Percentiles rank a stretch among this genome's conserved stretches.
Conservation (phyloP, 2,329 filamentous ascomycete genomes). For the Aureobasidium sp. region DNA sequence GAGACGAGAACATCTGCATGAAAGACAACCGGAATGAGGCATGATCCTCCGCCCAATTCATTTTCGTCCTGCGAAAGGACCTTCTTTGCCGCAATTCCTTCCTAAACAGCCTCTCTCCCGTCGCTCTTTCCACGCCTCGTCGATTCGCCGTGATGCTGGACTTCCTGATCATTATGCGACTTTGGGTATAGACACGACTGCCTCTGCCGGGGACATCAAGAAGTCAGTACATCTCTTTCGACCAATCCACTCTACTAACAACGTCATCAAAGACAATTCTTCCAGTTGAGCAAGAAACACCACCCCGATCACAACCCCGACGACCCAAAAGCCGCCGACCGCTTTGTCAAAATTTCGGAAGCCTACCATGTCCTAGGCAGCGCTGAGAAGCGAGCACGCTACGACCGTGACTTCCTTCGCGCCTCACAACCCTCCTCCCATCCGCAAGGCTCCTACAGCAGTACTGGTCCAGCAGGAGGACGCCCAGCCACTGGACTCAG, state of each 20-base stretch:
- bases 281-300: conserved; percentile 80
- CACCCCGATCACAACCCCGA: conserved; percentile 85
- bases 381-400: conserved; percentile 64
- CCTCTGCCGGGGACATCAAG: conserved; percentile 73
- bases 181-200: conserved; percentile 62
- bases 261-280: conserved; percentile 53
- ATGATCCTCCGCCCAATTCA: conserved; percentile 16
- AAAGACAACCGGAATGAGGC: conserved; percentile 14
- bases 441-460: conserved; percentile 48
- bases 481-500: conserved; percentile 76
- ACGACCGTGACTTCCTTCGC: conserved; percentile 64
- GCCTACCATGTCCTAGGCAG: conserved; percentile 73
- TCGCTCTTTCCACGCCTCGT: conserved; percentile 40
- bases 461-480: conserved; percentile 55
- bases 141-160: conserved; percentile 28
- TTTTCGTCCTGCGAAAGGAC: background rate
- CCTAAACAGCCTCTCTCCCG: background rate
- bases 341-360: conserved; percentile 77
- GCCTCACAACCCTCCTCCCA: conserved; percentile 23
- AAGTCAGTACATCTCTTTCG: conserved; percentile 45
- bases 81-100: background rate
- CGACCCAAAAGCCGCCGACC: conserved; percentile 63
- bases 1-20: background rate
- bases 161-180: conserved; percentile 70
- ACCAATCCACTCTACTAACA: background rate